phyloP scores from a whole-genome alignment of 352 stramenopile species.

The Elongisporangium anandrum region DNA sequence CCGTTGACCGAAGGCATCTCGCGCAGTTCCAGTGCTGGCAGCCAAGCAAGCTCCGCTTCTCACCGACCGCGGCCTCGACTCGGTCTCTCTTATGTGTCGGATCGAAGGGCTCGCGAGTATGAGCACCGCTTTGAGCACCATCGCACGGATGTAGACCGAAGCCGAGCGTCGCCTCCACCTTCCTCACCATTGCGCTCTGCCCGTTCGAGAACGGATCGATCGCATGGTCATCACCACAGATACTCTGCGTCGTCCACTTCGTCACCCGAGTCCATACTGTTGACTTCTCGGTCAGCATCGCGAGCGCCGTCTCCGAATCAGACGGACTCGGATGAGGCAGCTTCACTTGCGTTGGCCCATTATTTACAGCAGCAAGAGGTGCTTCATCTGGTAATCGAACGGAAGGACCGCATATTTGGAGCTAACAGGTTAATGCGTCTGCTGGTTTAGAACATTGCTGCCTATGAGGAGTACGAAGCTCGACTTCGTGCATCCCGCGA shows the following conservation, averaged over 20 bases:
- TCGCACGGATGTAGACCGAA: neutral
- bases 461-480: constrained; percentile 56
- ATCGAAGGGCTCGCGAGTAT: constrained; percentile 9
- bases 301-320: constrained; percentile 11
- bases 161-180: neutral
- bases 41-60: neutral
- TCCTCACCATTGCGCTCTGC: neutral
- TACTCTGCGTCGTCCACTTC: constrained; percentile 4
- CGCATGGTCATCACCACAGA: neutral
- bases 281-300: constrained; percentile 14
- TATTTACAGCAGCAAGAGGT: constrained; percentile 78
- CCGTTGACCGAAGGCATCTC: neutral
- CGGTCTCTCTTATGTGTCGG: constrained; percentile 5
- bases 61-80: constrained; percentile 10
- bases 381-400: neutral
- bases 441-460: constrained; percentile 75
- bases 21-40: neutral
- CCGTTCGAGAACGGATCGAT: neutral
- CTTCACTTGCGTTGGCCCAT: constrained; percentile 56
- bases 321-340: constrained; percentile 41
- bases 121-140: constrained; percentile 12
- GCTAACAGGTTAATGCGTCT: neutral
- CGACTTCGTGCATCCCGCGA: constrained; percentile 21
- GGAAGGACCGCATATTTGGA: neutral
- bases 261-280: constrained; percentile 10